Evolutionary conservation across 2,329 filamentous ascomycete species (phyloP).

Genomic region (Thermochaetoides dissita): DNA sequence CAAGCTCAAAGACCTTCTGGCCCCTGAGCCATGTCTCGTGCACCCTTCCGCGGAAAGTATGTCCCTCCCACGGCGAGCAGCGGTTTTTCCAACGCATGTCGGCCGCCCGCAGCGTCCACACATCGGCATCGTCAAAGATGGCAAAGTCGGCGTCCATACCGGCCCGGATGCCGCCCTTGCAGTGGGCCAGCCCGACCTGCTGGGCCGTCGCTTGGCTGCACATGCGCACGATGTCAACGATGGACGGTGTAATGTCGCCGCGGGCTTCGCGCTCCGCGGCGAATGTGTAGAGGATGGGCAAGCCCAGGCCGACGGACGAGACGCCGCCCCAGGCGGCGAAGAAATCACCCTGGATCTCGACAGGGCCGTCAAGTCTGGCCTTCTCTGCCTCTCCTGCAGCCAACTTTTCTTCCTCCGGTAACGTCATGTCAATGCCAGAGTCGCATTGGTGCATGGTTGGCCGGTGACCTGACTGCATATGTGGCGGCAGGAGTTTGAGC

Average conservation of each 20-base stretch:
- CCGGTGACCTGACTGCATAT: constrained; percentile 32
- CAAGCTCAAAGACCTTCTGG: constrained; percentile 55
- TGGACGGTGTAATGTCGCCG: constrained; percentile 26
- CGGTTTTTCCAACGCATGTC: constrained; percentile 94
- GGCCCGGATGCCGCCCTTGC: constrained; percentile 66
- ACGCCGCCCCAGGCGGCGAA: constrained; percentile 95
- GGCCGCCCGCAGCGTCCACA: constrained; percentile 57
- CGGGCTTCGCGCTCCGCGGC: constrained; percentile 45
- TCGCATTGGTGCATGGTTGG: constrained; percentile 33
- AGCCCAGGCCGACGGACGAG: constrained; percentile 78
- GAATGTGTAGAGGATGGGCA: constrained; percentile 80
- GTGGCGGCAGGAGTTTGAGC: constrained; percentile 69
- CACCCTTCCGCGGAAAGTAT: constrained; percentile 63
- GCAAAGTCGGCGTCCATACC: constrained; percentile 86
- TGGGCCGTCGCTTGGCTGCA: constrained; percentile 76
- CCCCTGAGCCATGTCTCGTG: constrained; percentile 77
- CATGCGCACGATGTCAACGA: constrained; percentile 71
- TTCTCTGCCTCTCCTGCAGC: constrained; percentile 7
- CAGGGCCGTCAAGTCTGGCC: constrained; percentile 18
- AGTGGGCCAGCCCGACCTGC: constrained; percentile 71
- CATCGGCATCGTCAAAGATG: constrained; percentile 74
- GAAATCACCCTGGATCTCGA: constrained; percentile 56
- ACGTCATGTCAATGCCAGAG: constrained; percentile 37
- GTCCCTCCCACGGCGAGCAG: constrained; percentile 80
- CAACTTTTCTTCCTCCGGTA: constrained; percentile 14